phyloP scores from a whole-genome alignment of 352 stramenopile species.

The Phytophthora foliorum region DNA sequence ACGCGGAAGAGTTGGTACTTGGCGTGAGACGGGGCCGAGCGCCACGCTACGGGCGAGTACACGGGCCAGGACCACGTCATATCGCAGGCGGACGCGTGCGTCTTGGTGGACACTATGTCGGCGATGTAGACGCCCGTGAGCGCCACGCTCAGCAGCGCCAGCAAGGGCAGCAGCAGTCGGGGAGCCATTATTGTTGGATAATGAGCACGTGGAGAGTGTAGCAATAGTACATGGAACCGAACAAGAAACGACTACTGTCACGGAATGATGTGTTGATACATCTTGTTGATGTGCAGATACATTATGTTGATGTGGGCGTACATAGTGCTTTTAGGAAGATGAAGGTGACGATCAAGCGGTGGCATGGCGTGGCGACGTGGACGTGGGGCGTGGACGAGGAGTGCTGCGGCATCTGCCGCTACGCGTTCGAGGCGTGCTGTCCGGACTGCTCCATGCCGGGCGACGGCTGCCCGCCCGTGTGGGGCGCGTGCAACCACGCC shows the following conservation, averaged over 20 bases:
- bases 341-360: conserved; percentile 89
- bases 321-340: conserved; percentile 51
- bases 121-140: conserved; percentile 53
- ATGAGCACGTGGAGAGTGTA: too few relatives aligned
- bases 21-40: conserved; percentile 38
- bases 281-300: conserved; percentile 1
- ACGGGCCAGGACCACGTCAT: conserved; percentile 92
- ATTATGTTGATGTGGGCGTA: too few relatives aligned
- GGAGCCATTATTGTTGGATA: too few relatives aligned
- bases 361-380: conserved; percentile 93
- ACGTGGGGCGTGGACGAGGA: conserved; percentile 93
- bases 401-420: conserved; percentile 91
- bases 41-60: conserved; percentile 69
- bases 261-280: background rate
- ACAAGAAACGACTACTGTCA: background rate
- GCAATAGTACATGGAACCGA: background rate
- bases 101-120: conserved; percentile 49
- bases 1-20: conserved; percentile 80
- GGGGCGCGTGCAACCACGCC: conserved; percentile 91
- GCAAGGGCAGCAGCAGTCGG: conserved; percentile 55
- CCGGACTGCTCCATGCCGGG: conserved; percentile 81
- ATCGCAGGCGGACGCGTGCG: conserved; percentile 59
- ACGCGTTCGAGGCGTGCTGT: conserved; percentile 86
- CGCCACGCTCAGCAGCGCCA: conserved; percentile 62
- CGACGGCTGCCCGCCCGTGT: conserved; percentile 91